These are phyloP conservation scores for Akanthomyces muscarius DNA, from an alignment of 2,329 filamentous ascomycete genomes.

Conservation along the genomic window DNA sequence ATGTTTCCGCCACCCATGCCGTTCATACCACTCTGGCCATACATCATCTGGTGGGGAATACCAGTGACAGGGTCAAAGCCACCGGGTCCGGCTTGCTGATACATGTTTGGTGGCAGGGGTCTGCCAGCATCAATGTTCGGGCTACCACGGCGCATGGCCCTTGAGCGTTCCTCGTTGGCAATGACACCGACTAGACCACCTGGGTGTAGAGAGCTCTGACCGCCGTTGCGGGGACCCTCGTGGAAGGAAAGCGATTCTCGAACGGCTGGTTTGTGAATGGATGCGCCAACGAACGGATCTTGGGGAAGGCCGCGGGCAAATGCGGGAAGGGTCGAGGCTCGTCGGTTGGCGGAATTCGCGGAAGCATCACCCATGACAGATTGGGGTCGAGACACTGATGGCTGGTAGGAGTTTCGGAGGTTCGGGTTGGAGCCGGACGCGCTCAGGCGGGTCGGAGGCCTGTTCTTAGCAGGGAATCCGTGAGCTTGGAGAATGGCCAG, in stretches of 20 bases:
- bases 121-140: slow-evolving; percentile 59
- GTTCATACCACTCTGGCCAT: slow-evolving; percentile 30
- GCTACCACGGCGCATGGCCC: slow-evolving; percentile 73
- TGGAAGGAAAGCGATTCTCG: slow-evolving; percentile 72
- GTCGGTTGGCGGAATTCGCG: slow-evolving; percentile 26
- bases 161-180: slow-evolving; percentile 74
- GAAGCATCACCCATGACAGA: slow-evolving; percentile 53
- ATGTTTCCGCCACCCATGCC: slow-evolving; percentile 26
- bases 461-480: slow-evolving; percentile 76
- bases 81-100: slow-evolving; percentile 32
- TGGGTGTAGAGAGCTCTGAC: slow-evolving; percentile 46
- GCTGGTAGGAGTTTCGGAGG: slow-evolving; percentile 59
- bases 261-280: slow-evolving; percentile 66
- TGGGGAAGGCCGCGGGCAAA: slow-evolving; percentile 80
- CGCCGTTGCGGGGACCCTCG: slow-evolving; percentile 42
- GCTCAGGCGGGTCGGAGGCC: slow-evolving; percentile 65
- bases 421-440: slow-evolving; percentile 67
- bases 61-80: slow-evolving; percentile 47
- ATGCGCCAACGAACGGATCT: slow-evolving; percentile 79
- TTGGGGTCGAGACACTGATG: slow-evolving; percentile 29
- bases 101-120: slow-evolving; percentile 32
- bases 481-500: slow-evolving; percentile 83
- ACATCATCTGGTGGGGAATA: slow-evolving; percentile 44
- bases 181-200: slow-evolving; percentile 86
- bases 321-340: slow-evolving; percentile 58